phyloP scores from a whole-genome alignment of 1,284 basidiomycete genomes.

The Termitomyces sp. region DNA sequence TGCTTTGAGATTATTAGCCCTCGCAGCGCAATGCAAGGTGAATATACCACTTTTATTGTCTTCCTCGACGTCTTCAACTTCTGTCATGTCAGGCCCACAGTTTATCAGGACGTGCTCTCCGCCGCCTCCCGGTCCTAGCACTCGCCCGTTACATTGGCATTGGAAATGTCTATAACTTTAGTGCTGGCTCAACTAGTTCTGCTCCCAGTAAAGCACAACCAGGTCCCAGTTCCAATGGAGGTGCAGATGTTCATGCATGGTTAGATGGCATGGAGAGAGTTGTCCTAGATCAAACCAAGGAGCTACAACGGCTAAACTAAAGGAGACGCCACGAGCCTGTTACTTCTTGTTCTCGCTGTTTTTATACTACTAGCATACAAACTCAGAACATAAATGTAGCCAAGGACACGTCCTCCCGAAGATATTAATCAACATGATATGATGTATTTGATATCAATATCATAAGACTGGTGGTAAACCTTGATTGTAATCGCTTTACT shows the following conservation, averaged over 20 bases:
- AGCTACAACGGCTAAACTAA: conserved; percentile 38
- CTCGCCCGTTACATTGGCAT: conserved; percentile 77
- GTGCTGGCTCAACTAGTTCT: not conserved
- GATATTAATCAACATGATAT: not conserved
- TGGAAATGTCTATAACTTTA: conserved; percentile 26
- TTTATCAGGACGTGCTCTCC: conserved; percentile 88
- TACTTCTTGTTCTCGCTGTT: not conserved
- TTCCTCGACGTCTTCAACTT: not conserved
- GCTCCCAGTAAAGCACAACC: not conserved
- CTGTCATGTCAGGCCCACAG: conserved; percentile 40
- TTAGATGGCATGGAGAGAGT: conserved; percentile 75
- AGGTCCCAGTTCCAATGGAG: conserved; percentile 16
- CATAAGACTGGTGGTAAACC: not conserved
- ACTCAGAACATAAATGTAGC: not conserved
- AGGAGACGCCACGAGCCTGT: not conserved
- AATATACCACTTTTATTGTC: conserved; percentile 18
- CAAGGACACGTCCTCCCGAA: not conserved
- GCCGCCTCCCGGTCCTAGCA: conserved; percentile 88
- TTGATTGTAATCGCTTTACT: not conserved
- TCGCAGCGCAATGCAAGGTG: conserved; percentile 76
- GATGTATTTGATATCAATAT: not conserved
- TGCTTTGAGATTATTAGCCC: conserved; percentile 53
- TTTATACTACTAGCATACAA: not conserved
- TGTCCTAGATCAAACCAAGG: conserved; percentile 49
- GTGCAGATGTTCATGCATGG: conserved; percentile 59